Base-by-base conservation (phyloP, 805 yeast species). In the Pichia cephalocereana region DNA sequence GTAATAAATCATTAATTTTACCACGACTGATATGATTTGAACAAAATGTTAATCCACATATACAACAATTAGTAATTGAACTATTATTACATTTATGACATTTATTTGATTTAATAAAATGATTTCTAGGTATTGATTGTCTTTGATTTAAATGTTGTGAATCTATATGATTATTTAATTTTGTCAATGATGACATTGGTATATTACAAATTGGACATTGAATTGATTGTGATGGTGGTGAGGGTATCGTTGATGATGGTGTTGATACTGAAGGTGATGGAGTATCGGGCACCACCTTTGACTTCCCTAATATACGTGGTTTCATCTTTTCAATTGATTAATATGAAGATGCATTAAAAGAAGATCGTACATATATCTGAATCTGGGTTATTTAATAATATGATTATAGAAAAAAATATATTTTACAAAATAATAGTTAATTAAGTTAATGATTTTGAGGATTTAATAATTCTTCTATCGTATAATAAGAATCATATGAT, bases 1-100 rank as follows among this genome's bases (percentile, higher is more conserved):
- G 6, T 0, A 83, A 79, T 2, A 66, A 56, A n/a, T 62, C 56
- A 51, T 75, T 64, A 17, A 88, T 65, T 56, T 72, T 76, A 41
- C 79, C 71, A 46, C 72, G 69, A 55, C 70, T 60, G 4, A 88
- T 70, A 64, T 89, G 96, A 30, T 61, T 63, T 50, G 74, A 74
- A 61, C 96, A 88, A 59, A 65, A 86, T 17, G 88, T 61, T 27
- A 69, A 58, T 0, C 96, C 96, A 66, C 96, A 89, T 54, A 75
- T 76, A 26, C 91, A 67, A 63, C 96, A 86, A 60, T 87, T 83
- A 7, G 78, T 77, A 2, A 73, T 63, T 0, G 85, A 86, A 54
- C 17, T 7, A 8, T 15, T 9, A 10, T 12, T 14, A 34, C 37
- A 34, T 34, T 7, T 10, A 34, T 9, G 4, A 23, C 66, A 54